Conservation (phyloP, 352 stramenopile species). For the Phytopythium boreale region DNA sequence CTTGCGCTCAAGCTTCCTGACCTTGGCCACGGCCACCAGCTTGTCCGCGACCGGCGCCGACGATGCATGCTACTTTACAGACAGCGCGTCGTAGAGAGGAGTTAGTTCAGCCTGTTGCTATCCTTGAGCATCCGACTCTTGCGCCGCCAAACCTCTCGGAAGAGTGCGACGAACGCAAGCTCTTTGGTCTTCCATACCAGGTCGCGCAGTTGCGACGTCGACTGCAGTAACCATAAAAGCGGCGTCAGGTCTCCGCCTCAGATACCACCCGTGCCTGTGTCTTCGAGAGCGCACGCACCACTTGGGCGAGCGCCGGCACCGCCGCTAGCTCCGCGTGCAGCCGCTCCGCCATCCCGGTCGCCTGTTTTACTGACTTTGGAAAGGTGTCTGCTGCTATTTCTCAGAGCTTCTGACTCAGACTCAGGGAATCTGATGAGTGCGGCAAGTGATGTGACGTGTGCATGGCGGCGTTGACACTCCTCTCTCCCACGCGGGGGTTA, state of each 20-base stretch:
- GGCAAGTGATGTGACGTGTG: no score
- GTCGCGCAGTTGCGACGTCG: conserved; percentile 38
- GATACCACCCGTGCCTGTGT: no score
- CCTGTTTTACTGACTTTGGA: not conserved
- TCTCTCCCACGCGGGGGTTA: no score
- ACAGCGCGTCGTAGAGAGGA: no score
- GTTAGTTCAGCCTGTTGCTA: not conserved
- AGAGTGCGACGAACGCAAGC: conserved; percentile 38
- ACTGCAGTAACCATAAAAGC: conserved; percentile 14
- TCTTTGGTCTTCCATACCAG: conserved; percentile 51
- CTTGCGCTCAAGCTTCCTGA: conserved; percentile 46
- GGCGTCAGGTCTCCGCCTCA: not conserved
- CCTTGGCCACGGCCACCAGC: conserved; percentile 24
- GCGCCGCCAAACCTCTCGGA: conserved; percentile 32
- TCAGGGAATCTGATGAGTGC: no score
- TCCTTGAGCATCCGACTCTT: not conserved
- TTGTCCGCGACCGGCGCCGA: conserved; percentile 31
- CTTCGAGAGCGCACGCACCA: conserved; percentile 19
- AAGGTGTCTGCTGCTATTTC: not conserved
- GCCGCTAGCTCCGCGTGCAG: conserved; percentile 30
- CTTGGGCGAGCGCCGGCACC: conserved; percentile 26
- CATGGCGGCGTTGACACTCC: no score
- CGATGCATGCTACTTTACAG: conserved; percentile 61
- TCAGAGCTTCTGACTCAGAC: no score
- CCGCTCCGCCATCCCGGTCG: conserved; percentile 14